Base-by-base conservation (phyloP, 202 grass and related monocot genomes). In the Hordeum pubiflorum region DNA sequence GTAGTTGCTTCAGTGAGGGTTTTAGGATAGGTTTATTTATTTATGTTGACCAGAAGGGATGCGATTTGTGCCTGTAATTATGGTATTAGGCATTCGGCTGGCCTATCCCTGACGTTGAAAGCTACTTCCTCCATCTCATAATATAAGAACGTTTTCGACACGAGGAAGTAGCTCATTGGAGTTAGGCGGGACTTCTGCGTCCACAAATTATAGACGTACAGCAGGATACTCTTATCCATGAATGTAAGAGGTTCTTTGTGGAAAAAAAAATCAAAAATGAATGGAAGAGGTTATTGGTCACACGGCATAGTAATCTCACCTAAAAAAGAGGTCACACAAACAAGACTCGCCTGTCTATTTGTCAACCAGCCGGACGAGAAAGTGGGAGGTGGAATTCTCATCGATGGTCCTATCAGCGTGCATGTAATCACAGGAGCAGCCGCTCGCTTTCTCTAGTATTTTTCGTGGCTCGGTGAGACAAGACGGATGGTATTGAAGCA, bases 41-140 rank as follows among this genome's bases (percentile, higher is more conserved):
- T 9, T 48, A 10, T 18, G 24, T 72, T 52, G 43, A 54, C 43
- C 11, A 38, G 7, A 66, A 32, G 29, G 18, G 38, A 36, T 23
- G 27, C 2, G 12, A 58, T 10, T 50, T 60, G 18, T 78, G 58
- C 58, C 32, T 70, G 74, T 77, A 59, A 84, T 78, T 78, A 69
- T 70, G 26, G 2, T 37, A n/a, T 1, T 39, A 9, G 50, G 52
- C 39, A 84, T 46, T 76, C 12, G 36, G 52, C 34, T 54, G 48
- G 56, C 52, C 31, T 23, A 59, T 59, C 63, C 17, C 15, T 84
- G 74, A 78, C 27, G 8, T 5, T 20, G 63, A 71, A 12, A 84
- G 52, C 31, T 32, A 26, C 24, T 26, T 1, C 24, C 24, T 26
- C 24, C 24, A 26, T 26, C 24, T 26, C 24, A 26, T 26, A 26